Conservation (phyloP, 495 filamentous ascomycete species). For the Cenococcum geophilum region DNA sequence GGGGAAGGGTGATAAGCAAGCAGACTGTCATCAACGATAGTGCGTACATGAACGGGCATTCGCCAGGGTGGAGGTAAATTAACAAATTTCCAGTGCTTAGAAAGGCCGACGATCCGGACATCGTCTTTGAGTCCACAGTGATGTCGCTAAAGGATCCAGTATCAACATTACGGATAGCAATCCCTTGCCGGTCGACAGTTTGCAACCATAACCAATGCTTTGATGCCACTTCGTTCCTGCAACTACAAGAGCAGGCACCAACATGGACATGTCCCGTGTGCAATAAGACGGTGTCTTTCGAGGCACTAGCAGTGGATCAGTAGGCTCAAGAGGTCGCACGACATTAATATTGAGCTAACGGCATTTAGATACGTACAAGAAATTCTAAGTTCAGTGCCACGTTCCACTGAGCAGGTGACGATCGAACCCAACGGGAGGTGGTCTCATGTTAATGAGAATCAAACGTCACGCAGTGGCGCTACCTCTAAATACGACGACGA, state of each 20-base stretch:
- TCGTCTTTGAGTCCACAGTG: slow-evolving; percentile 76
- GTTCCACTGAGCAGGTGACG: slow-evolving; percentile 71
- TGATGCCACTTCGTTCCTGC: slow-evolving; percentile 87
- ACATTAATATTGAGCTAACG: not conserved
- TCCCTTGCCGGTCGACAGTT: slow-evolving; percentile 69
- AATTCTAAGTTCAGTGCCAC: slow-evolving; percentile 66
- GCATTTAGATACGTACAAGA: slow-evolving; percentile 74
- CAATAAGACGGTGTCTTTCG: slow-evolving; percentile 73
- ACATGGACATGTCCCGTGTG: slow-evolving; percentile 94
- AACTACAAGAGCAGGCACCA: slow-evolving; percentile 90
- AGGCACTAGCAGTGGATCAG: slow-evolving; percentile 79
- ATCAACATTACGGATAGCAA: slow-evolving; percentile 71
- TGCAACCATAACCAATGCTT: slow-evolving; percentile 95
- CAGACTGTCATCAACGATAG: slow-evolving; percentile 77
- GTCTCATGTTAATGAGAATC: slow-evolving; percentile 45
- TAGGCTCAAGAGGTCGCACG: slow-evolving; percentile 41
- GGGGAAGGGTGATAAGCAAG: slow-evolving; percentile 66
- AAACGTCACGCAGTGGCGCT: slow-evolving; percentile 29
- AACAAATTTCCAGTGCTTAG: slow-evolving; percentile 56
- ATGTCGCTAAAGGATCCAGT: slow-evolving; percentile 91
- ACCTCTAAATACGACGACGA: slow-evolving; percentile 4
- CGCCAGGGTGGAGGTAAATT: not conserved
- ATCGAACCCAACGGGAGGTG: slow-evolving; percentile 84
- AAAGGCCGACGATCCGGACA: slow-evolving; percentile 78
- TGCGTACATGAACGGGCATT: slow-evolving; percentile 42